phyloP scores from a whole-genome alignment of 495 filamentous ascomycete genomes.

The Trichoderma reesei region DNA sequence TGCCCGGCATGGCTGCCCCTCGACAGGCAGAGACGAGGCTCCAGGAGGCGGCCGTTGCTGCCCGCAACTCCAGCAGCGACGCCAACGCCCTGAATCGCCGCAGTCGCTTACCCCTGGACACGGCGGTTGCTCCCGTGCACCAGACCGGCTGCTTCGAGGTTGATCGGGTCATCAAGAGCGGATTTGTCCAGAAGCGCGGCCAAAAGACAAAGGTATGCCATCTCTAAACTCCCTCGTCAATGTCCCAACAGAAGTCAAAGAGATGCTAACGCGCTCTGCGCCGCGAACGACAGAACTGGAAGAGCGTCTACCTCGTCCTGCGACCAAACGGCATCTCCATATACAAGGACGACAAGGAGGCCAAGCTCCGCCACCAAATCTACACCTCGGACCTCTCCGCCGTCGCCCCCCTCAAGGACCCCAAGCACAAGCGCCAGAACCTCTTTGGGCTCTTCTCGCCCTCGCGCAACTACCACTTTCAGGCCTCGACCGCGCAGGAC shows the following conservation, averaged over 20 bases:
- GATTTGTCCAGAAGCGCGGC: constrained; percentile 75
- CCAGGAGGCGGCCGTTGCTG: neutral
- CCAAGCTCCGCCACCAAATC: constrained; percentile 79
- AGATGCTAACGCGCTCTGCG: constrained; percentile 14
- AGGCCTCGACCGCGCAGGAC: constrained; percentile 61
- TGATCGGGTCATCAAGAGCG: constrained; percentile 83
- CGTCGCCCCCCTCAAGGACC: constrained; percentile 76
- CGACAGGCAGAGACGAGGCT: neutral
- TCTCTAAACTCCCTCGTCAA: neutral
- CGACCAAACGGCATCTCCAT: constrained; percentile 89
- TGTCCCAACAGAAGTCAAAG: neutral
- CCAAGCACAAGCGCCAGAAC: constrained; percentile 67
- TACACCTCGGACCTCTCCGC: constrained; percentile 84
- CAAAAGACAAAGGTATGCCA: constrained; percentile 78
- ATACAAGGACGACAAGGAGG: constrained; percentile 86
- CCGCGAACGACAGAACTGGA: constrained; percentile 58
- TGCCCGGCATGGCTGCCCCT: constrained; percentile 3
- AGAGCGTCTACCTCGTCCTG: constrained; percentile 78
- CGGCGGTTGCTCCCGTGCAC: constrained; percentile 56
- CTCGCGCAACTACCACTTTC: constrained; percentile 82
- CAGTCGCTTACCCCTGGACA: constrained; percentile 5
- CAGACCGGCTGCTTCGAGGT: constrained; percentile 94
- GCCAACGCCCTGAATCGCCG: neutral
- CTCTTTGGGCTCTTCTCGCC: constrained; percentile 93
- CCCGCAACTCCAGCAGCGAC: neutral